These are phyloP conservation scores for Mesotaenium endlicherianum DNA, from an alignment of 139 green algal species.

Conservation along the genomic window DNA sequence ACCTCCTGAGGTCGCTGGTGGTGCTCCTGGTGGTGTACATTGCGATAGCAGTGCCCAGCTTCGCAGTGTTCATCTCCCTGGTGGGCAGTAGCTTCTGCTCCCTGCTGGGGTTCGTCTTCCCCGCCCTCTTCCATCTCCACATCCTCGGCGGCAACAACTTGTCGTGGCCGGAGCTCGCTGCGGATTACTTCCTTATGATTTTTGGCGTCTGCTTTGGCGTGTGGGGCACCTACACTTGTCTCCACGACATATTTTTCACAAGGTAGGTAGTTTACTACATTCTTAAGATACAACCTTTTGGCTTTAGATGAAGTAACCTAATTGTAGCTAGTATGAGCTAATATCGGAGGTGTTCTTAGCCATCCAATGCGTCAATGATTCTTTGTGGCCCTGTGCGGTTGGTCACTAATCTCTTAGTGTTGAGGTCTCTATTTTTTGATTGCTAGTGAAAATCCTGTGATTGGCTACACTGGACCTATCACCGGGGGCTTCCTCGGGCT, in stretches of 20 bases:
- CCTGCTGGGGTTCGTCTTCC: conserved; percentile 37
- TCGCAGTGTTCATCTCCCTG: conserved; percentile 28
- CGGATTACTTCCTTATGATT: conserved; percentile 7
- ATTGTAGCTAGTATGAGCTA: too few species aligned
- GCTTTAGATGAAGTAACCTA: too few species aligned
- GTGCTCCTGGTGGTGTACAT: background rate
- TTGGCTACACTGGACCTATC: too few species aligned
- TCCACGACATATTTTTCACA: conserved; percentile 2
- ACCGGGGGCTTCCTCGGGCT: too few species aligned
- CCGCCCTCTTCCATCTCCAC: conserved; percentile 24
- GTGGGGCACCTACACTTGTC: conserved; percentile 10
- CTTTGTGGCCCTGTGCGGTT: too few species aligned
- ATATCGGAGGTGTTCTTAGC: too few species aligned
- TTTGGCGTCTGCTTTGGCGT: conserved; percentile 33
- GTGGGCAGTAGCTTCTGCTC: conserved; percentile 38
- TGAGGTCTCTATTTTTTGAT: too few species aligned
- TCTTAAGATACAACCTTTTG: too few species aligned
- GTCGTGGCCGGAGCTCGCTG: background rate
- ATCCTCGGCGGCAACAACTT: background rate
- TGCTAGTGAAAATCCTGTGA: too few species aligned
- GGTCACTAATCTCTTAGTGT: too few species aligned
- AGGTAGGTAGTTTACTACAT: background rate
- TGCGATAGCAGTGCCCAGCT: conserved; percentile 9
- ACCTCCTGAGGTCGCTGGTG: background rate
- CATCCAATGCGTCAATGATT: too few species aligned